These are phyloP conservation scores for Colletotrichum magnum DNA, from an alignment of 2,329 filamentous ascomycete species.

Conservation along the genomic window DNA sequence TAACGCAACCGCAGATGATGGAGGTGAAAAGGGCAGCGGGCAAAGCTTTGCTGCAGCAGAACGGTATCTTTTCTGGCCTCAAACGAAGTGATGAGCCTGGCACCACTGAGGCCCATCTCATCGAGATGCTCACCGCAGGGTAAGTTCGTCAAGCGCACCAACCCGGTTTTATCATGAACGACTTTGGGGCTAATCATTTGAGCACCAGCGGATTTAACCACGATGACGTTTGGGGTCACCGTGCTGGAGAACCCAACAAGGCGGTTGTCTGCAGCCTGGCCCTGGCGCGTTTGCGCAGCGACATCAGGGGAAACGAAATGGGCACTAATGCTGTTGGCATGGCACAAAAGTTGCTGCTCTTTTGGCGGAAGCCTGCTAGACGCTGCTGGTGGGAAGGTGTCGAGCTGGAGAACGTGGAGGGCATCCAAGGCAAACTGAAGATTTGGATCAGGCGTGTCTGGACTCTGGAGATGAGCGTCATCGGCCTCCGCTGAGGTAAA, in stretches of 20 bases:
- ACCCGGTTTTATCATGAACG: background rate
- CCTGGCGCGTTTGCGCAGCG: slow-evolving; percentile 90
- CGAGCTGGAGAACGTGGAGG: slow-evolving; percentile 89
- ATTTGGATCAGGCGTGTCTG: slow-evolving; percentile 98
- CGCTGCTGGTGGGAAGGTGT: slow-evolving; percentile 99
- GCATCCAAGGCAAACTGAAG: slow-evolving; percentile 92
- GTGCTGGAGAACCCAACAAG: slow-evolving; percentile 98
- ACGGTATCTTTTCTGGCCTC: slow-evolving; percentile 95
- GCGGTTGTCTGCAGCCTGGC: slow-evolving; percentile 98
- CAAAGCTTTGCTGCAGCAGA: slow-evolving; percentile 86
- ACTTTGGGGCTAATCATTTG: slow-evolving; percentile 30
- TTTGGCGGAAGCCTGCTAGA: slow-evolving; percentile 97
- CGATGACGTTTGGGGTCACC: slow-evolving; percentile 95
- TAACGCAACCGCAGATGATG: slow-evolving; percentile 91
- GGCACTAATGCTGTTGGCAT: slow-evolving; percentile 90
- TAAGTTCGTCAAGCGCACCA: slow-evolving; percentile 62
- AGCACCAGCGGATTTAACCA: slow-evolving; percentile 89
- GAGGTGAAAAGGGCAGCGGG: slow-evolving; percentile 95
- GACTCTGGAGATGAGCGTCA: slow-evolving; percentile 98
- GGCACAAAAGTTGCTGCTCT: slow-evolving; percentile 97
- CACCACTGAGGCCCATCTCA: slow-evolving; percentile 97
- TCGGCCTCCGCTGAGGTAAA: slow-evolving; percentile 77
- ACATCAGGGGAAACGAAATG: slow-evolving; percentile 85
- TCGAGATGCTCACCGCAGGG: slow-evolving; percentile 99
- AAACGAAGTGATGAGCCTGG: slow-evolving; percentile 96